These are phyloP conservation scores for Candida anglica DNA, from an alignment of 805 yeast genomes.

Conservation along the genomic window DNA sequence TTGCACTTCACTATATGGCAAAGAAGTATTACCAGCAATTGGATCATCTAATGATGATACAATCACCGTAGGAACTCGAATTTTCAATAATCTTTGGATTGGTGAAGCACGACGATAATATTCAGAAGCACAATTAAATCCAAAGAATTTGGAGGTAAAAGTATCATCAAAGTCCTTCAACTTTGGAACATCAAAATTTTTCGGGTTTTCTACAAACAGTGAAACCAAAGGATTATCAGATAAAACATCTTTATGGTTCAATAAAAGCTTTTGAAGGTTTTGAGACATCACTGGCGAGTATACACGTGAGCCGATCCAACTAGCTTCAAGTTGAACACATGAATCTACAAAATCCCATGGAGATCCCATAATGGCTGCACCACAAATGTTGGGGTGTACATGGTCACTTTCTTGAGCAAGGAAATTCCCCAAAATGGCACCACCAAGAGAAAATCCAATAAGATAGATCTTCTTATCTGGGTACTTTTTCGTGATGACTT, in stretches of 20 bases:
- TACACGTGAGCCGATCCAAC: constrained; percentile 32
- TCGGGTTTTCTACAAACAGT: constrained; percentile 26
- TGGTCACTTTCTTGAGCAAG: constrained; percentile 58
- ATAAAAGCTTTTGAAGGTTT: constrained; percentile 30
- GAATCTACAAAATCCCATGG: constrained; percentile 74
- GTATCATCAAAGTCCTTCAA: constrained; percentile 53
- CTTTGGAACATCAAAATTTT: constrained; percentile 25
- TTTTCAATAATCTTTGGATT: constrained; percentile 47
- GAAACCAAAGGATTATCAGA: constrained; percentile 17
- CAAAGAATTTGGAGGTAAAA: constrained; percentile 60
- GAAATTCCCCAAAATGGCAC: constrained; percentile 61
- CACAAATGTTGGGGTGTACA: constrained; percentile 47
- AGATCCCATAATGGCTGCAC: constrained; percentile 57
- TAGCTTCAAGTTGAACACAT: constrained; percentile 41
- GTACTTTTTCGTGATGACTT: constrained; percentile 44
- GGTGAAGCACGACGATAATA: constrained; percentile 69
- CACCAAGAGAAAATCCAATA: constrained; percentile 73
- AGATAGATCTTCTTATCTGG: constrained; percentile 64
- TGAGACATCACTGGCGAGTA: constrained; percentile 42
- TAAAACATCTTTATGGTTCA: constrained; percentile 25
- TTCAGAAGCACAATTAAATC: constrained; percentile 56
- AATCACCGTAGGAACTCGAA: constrained; percentile 60
- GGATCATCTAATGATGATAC: constrained; percentile 68
- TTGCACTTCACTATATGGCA: constrained; percentile 47
- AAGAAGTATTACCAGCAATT: constrained; percentile 47